phyloP scores from a whole-genome alignment of 768 basidiomycete species.

The Suillus variegatus region DNA sequence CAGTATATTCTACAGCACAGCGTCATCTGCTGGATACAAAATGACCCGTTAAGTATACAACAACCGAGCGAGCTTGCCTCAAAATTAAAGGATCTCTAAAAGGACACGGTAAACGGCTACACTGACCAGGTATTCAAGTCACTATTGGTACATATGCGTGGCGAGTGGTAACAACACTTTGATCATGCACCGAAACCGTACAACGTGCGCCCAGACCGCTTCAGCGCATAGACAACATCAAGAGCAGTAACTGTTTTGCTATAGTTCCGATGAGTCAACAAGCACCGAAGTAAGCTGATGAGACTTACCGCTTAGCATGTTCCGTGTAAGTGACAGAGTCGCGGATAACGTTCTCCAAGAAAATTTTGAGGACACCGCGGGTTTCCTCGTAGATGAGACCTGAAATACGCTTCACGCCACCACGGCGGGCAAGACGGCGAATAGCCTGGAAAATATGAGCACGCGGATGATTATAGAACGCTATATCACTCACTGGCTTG shows the following conservation, averaged over 20 bases:
- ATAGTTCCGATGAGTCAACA: background rate
- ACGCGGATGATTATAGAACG: background rate
- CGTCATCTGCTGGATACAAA: background rate
- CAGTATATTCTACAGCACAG: background rate
- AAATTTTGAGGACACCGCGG: background rate
- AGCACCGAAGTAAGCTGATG: background rate
- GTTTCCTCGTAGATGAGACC: background rate
- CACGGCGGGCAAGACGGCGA: background rate
- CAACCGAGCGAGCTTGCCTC: background rate
- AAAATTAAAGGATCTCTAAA: background rate
- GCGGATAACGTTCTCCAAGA: background rate
- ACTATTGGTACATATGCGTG: background rate
- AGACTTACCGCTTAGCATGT: background rate
- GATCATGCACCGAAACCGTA: background rate
- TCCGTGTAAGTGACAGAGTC: background rate
- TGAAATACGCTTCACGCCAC: background rate
- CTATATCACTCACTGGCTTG: background rate
- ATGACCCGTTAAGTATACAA: background rate
- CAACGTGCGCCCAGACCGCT: background rate
- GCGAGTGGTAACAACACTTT: background rate
- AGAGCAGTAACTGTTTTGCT: background rate
- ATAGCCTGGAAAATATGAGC: background rate
- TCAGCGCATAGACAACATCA: background rate
- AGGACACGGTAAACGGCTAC: background rate
- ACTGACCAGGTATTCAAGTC: background rate